Conservation (phyloP, 768 basidiomycete species). For the Hirschioporus abietinus region DNA sequence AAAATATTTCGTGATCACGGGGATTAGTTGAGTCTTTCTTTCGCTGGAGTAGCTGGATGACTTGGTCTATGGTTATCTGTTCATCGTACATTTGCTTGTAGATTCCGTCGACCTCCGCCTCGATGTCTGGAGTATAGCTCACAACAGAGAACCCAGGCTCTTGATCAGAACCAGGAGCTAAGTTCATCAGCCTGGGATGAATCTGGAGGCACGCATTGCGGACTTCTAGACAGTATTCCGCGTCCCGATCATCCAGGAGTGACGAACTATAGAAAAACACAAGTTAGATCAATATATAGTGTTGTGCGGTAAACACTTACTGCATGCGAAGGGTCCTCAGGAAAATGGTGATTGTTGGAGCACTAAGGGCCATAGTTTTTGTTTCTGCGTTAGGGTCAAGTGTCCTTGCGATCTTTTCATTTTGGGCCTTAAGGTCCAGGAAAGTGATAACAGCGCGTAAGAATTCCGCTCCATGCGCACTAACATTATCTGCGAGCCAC, state of each 20-base stretch:
- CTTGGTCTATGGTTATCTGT: slow-evolving; percentile 90
- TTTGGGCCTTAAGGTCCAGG: slow-evolving; percentile 88
- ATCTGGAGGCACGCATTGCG: slow-evolving; percentile 91
- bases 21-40: slow-evolving; percentile 78
- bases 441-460: slow-evolving; percentile 84
- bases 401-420: slow-evolving; percentile 70
- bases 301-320: slow-evolving; percentile 36
- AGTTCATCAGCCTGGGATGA: slow-evolving; percentile 93
- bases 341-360: slow-evolving; percentile 87
- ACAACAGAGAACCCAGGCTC: slow-evolving; percentile 92
- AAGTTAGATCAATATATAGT: background rate
- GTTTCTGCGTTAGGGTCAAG: slow-evolving; percentile 75
- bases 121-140: slow-evolving; percentile 82
- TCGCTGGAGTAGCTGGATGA: slow-evolving; percentile 81
- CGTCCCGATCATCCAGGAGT: slow-evolving; percentile 71
- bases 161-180: slow-evolving; percentile 76
- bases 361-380: slow-evolving; percentile 82
- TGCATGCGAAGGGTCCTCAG: slow-evolving; percentile 82
- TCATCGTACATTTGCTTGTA: slow-evolving; percentile 99
- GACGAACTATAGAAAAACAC: slow-evolving; percentile 46
- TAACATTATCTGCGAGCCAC: slow-evolving; percentile 89
- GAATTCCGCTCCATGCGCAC: slow-evolving; percentile 78
- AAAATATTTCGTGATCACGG: slow-evolving; percentile 93
- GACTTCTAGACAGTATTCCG: slow-evolving; percentile 84
- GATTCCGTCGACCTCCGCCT: slow-evolving; percentile 89